Conservation (phyloP, 768 basidiomycete species). For the Podaxis mareebaensis region DNA sequence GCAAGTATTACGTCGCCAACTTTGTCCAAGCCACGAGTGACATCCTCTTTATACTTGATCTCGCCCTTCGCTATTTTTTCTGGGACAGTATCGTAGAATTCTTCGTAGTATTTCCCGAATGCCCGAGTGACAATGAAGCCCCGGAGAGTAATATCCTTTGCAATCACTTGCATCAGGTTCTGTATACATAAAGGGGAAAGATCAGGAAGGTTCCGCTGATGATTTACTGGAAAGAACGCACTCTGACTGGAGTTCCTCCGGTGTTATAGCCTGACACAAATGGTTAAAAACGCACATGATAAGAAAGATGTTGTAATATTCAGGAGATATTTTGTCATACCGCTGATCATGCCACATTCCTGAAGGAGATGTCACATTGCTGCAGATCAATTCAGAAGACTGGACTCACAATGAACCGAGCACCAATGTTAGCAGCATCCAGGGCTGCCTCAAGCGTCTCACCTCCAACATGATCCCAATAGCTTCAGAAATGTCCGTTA, state of each 20-base stretch:
- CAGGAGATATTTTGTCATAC: no score
- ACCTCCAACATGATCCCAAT: no score
- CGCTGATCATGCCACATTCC: no score
- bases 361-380: no score
- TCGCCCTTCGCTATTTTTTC: conserved; percentile 37
- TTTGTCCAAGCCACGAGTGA: conserved; percentile 43
- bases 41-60: conserved; percentile 47
- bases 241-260: conserved; percentile 28
- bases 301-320: no score
- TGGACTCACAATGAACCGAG: no score
- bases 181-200: conserved; percentile 17
- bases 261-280: conserved; percentile 31
- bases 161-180: conserved; percentile 39
- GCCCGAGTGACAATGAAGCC: conserved; percentile 42
- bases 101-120: conserved; percentile 28
- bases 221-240: conserved; percentile 15
- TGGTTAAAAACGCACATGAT: no score
- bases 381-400: no score
- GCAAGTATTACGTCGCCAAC: conserved; percentile 35
- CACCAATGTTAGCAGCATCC: no score
- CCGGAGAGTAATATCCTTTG: conserved; percentile 40
- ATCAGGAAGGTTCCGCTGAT: neutral
- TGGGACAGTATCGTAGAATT: conserved; percentile 40
- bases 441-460: no score
- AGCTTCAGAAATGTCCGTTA: no score